A percentile compares a stretch with the other conserved stretches of the same genome.
Conservation (phyloP, 1,284 basidiomycete species). For the Ganoderma meredithae region DNA sequence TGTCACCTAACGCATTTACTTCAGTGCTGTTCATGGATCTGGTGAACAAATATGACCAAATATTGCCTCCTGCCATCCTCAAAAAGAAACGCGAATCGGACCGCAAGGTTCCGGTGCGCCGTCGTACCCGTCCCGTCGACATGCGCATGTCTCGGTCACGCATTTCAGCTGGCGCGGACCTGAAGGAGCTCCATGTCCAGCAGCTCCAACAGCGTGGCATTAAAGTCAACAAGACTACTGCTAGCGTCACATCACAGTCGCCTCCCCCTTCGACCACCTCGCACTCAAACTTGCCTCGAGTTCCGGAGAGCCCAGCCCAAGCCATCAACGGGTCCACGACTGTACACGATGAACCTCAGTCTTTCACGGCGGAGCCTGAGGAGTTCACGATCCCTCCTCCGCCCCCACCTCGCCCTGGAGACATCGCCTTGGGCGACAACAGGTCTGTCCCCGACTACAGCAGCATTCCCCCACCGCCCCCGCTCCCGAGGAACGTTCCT, state of each 20-base stretch:
- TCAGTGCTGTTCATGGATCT: constrained; percentile 86
- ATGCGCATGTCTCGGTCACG: constrained; percentile 79
- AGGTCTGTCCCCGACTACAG: constrained; percentile 31
- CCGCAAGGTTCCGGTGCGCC: constrained; percentile 81
- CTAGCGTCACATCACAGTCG: constrained; percentile 16
- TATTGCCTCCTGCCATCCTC: constrained; percentile 84
- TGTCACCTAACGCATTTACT: neutral
- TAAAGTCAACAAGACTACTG: constrained; percentile 23
- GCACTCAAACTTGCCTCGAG: constrained; percentile 14
- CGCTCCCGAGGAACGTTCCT: constrained; percentile 39
- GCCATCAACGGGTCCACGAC: constrained; percentile 24
- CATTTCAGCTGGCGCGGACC: constrained; percentile 51
- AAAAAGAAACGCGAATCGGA: constrained; percentile 89
- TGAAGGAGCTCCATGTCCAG: constrained; percentile 63
- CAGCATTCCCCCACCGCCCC: constrained; percentile 47
- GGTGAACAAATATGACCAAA: constrained; percentile 74
- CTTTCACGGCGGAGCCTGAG: constrained; percentile 27
- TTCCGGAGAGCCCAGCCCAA: constrained; percentile 22
- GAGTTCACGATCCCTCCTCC: constrained; percentile 32
- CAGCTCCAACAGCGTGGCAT: constrained; percentile 47
- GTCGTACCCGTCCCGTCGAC: constrained; percentile 89
- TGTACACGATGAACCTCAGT: constrained; percentile 16
- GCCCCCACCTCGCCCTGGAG: constrained; percentile 31
- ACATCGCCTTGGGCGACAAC: constrained; percentile 25
- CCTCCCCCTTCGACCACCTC: constrained; percentile 32